Evolutionary conservation across 2,329 filamentous ascomycete genomes (phyloP), one percentile per base, ranked within the genome.

Genomic region (Aspergillus alliaceus): DNA sequence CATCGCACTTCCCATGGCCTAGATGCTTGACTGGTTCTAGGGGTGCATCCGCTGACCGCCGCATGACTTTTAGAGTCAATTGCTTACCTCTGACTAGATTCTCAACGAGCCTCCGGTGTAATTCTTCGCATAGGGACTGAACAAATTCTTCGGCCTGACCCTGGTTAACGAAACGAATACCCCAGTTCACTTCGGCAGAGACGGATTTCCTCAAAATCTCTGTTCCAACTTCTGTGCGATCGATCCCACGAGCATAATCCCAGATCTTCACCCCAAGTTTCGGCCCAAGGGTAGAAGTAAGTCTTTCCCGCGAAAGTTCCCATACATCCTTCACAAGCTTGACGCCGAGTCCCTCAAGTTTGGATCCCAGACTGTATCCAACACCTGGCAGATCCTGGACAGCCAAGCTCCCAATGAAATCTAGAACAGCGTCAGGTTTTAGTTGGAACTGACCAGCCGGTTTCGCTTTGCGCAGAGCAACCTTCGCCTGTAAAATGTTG

Each of bases 161-260:
- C 68, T 97, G 91, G 59, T 84, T 96, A 64, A 95, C 86, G 70
- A 99, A 99, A 6, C 95, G 87, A 55, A 99, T 96, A 2, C 96
- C 95, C 95, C 95, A 99, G 67, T 95, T 99, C 60, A 99, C 91
- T 72, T 99, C 95, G 1, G 93, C 93, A 2, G 95, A 98, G 0
- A 99, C 91, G 0, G 93, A 98, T 70, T 98, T 99, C 53, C 95
- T 87, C 15, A 91, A 80, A 0, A 89, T 85, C 68, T 96, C 90
- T 56, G 93, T 90, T 31, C 93, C 93, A 6, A 98, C 91, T 72
- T 96, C 91, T 1, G 86, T 82, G 50, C 82, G 84, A 74, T 99
- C 95, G 49, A 98, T 91, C 2, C 95, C 95, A 6, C 91, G 86
- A 22, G 93, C 84, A 72, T 96, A 98, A 51, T 96, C 91, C 82